A percentile compares a stretch with the other conserved stretches of the same genome.
These are phyloP conservation scores for Blastobotrys capitulatus DNA, from an alignment of 1,139 yeast genomes.

Conservation along the genomic window DNA sequence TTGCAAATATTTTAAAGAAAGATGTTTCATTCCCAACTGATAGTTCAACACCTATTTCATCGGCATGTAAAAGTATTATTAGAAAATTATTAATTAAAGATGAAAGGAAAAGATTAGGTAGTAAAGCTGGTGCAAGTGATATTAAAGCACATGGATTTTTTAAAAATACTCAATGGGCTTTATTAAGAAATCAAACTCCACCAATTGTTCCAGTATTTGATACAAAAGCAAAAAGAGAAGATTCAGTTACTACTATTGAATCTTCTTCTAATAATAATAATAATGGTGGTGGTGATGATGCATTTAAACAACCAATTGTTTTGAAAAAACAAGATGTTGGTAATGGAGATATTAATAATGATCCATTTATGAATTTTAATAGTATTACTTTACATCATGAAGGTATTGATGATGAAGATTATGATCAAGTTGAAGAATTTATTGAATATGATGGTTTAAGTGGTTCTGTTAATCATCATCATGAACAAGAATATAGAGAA, in stretches of 20 bases:
- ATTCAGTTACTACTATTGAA: not conserved
- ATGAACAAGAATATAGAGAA: conserved; percentile 5
- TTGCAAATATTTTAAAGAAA: conserved; percentile 75
- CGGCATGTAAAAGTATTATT: conserved; percentile 71
- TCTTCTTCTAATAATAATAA: conserved; percentile 2
- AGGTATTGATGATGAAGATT: conserved; percentile 19
- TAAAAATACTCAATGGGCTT: conserved; percentile 91
- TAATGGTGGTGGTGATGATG: conserved; percentile 6
- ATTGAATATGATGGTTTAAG: conserved; percentile 6
- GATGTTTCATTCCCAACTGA: conserved; percentile 68
- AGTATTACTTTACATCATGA: conserved; percentile 84
- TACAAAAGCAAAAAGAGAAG: conserved; percentile 40
- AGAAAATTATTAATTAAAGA: conserved; percentile 81
- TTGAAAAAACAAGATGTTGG: not conserved
- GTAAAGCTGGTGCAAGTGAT: conserved; percentile 91
- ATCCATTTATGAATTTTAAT: conserved; percentile 84
- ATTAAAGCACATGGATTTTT: conserved; percentile 86
- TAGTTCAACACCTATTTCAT: conserved; percentile 49
- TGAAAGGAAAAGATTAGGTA: conserved; percentile 82
- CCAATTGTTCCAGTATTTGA: conserved; percentile 91
- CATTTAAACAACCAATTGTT: conserved; percentile 1
- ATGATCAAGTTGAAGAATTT: conserved; percentile 12
- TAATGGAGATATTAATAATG: conserved; percentile 34
- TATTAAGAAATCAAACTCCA: conserved; percentile 84
- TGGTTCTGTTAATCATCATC: not conserved